Evolutionary conservation across 805 yeast genomes (phyloP).

Genomic region (Barnettozyma populi): DNA sequence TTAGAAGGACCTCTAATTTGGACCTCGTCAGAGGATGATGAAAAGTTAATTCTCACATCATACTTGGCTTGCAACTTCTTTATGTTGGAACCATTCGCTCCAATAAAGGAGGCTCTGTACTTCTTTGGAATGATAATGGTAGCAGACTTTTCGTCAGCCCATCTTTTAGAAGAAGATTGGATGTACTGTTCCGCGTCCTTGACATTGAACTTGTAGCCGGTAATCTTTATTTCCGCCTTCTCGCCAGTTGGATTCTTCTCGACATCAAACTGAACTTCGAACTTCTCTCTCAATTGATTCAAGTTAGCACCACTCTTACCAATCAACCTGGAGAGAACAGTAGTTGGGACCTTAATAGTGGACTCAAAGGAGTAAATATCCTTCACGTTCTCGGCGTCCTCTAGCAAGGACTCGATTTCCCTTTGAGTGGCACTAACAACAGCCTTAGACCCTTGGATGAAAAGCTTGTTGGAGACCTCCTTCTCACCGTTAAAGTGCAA

Average conservation of each 20-base stretch:
- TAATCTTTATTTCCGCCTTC: constrained; percentile 48
- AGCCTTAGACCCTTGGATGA: constrained; percentile 61
- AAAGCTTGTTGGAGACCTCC: constrained; percentile 47
- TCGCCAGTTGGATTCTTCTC: constrained; percentile 44
- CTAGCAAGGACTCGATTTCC: constrained; percentile 49
- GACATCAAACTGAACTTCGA: constrained; percentile 71
- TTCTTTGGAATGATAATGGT: constrained; percentile 67
- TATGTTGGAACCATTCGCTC: constrained; percentile 75
- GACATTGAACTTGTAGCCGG: constrained; percentile 76
- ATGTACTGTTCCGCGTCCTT: constrained; percentile 64
- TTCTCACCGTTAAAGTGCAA: constrained; percentile 34
- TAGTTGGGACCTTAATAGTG: constrained; percentile 55
- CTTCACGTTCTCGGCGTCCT: constrained; percentile 48
- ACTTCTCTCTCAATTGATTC: constrained; percentile 62
- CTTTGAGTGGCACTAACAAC: constrained; percentile 52
- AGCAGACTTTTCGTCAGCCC: constrained; percentile 75
- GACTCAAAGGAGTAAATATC: constrained; percentile 39
- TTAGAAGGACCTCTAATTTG: constrained; percentile 83
- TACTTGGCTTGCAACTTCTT: constrained; percentile 85
- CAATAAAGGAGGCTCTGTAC: constrained; percentile 78
- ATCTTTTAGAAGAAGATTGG: constrained; percentile 53
- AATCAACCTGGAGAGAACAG: constrained; percentile 70
- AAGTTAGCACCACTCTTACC: constrained; percentile 85
- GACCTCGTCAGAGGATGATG: constrained; percentile 54
- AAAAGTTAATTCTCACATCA: constrained; percentile 75